Evolutionary conservation across 805 yeast species (phyloP), one percentile per base, ranked within the genome.

Genomic region (Candida hungchunana): DNA sequence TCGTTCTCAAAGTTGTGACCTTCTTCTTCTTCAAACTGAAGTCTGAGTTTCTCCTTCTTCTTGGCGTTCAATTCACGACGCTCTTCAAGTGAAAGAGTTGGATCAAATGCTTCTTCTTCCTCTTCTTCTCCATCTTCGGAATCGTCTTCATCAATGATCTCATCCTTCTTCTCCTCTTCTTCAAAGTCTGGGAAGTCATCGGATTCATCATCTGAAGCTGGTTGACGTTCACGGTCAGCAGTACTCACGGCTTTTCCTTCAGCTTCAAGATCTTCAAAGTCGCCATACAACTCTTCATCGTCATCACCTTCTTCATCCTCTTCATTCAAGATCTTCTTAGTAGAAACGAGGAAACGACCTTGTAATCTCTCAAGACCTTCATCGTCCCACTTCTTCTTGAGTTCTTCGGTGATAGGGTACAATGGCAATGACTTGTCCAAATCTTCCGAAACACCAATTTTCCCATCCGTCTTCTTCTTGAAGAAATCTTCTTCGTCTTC

Each of bases 11-110:
- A 85, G 47, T 77, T 76, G 39, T 77, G 81, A 39, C 77, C 80
- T 46, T 74, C 79, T 56, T 80, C 87, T 34, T 79, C 87, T 55
- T 93, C 97, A 54, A 93, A 87, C 56, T 93, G 97, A 51, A 85
- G 69, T 41, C 88, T 79, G 40, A 90, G 69, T 52, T 84, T 80
- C 46, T 89, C 97, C 53, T 93, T 94, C 67, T 84, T 88, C 43
- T 81, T 77, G 2, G 97, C 95, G 53, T 89, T 89, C 36, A 76
- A 63, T 34, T 75, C 79, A 57, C 97, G 77, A 58, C 78, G 81
- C 54, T 84, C 79, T 39, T 82, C 94, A 23, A 82, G 63, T 1
- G 90, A 65, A 30, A 77, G 47, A 27, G 58, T 39, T 31, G 59
- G 59, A 36, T 55, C 59, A 36, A 53, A 53, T 5, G 55, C 64